A percentile compares a stretch with the other conserved stretches of the same genome.
Conservation (phyloP, 495 filamentous ascomycete genomes). For the Tetracladium setigerum region DNA sequence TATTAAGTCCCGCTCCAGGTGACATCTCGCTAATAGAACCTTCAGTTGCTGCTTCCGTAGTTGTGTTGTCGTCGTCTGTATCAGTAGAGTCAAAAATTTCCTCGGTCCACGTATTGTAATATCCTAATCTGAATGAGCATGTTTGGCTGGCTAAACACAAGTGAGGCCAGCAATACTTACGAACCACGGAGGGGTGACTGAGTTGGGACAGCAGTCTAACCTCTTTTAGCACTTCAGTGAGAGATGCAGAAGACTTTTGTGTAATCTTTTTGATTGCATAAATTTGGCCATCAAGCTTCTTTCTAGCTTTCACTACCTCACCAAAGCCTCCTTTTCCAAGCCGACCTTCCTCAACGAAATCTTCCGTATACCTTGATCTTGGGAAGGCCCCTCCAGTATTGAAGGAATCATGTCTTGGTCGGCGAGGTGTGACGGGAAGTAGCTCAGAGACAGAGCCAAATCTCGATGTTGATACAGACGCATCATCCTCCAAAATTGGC, state of each 20-base stretch:
- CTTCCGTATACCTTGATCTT: constrained; percentile 76
- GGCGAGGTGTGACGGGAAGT: constrained; percentile 23
- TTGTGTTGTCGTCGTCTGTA: constrained; percentile 50
- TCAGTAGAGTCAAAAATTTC: constrained; percentile 49
- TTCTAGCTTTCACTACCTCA: constrained; percentile 93
- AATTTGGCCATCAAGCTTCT: constrained; percentile 83
- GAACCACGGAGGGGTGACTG: constrained; percentile 92
- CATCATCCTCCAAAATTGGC: constrained; percentile 40
- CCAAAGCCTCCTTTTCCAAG: constrained; percentile 93
- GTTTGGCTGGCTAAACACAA: not conserved
- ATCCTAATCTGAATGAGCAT: constrained; percentile 29
- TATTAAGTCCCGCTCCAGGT: constrained; percentile 34
- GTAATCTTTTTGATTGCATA: constrained; percentile 98
- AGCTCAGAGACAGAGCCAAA: constrained; percentile 31
- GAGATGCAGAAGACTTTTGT: constrained; percentile 65
- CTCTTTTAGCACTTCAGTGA: constrained; percentile 85
- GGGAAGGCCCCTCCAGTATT: constrained; percentile 23
- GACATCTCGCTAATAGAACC: constrained; percentile 26
- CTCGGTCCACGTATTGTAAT: constrained; percentile 93
- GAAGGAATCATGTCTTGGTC: constrained; percentile 43
- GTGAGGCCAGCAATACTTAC: constrained; percentile 27
- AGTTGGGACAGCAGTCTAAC: constrained; percentile 83
- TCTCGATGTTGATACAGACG: constrained; percentile 26
- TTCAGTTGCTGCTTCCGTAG: constrained; percentile 37
- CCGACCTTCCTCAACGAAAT: constrained; percentile 83